Base-by-base conservation (phyloP, 2,329 filamentous ascomycete genomes). In the Calonectria ilicicola region DNA sequence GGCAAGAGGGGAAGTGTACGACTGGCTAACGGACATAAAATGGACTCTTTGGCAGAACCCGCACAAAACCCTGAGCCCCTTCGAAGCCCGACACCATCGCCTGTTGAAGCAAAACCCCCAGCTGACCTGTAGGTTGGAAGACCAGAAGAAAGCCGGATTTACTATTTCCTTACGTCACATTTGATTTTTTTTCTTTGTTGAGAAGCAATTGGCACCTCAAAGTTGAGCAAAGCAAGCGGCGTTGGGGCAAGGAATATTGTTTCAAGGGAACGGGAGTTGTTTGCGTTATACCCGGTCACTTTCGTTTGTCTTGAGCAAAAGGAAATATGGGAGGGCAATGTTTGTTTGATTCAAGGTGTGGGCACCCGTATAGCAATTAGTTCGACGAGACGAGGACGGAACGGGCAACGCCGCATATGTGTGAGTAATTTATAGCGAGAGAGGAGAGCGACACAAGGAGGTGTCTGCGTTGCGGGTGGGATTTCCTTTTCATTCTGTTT, bases 1-100 rank as follows among this genome's bases (percentile, higher is more conserved):
- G 89, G 92, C 65, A 85, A 86, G 65, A 88, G 92, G 72, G 93
- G 93, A 47, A 95, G 92, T 79, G 89, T 95, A 64, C 90, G 91
- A 62, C 81, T 93, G 42, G 87, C 88, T 6, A 84, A 81, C 49
- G 87, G 87, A 53, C 82, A 84, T 49, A 88, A 87, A 80, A 75
- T 81, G 42, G 84, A 84, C 46, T 76, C 78, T 14, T 73, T 83
- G 64, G 77, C 78, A 47, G 84, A 87, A 75, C 78, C 81, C 32
- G 69, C 80, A 9, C 80, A 81, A 46, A 79, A 80, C 23, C 75
- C 86, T n/a, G 84, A 88, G 73, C 84, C 85, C 5, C 76, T 86
- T 29, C 81, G 83, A 72, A 84, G 82, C 51, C 83, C 84, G n/a
- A 82, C 78, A 58, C 82, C 78, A 21, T 76, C 71, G 10, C 76